Evolutionary conservation across 148 eudicot species (phyloP).

Genomic region (Pharnaceum exiguum): DNA sequence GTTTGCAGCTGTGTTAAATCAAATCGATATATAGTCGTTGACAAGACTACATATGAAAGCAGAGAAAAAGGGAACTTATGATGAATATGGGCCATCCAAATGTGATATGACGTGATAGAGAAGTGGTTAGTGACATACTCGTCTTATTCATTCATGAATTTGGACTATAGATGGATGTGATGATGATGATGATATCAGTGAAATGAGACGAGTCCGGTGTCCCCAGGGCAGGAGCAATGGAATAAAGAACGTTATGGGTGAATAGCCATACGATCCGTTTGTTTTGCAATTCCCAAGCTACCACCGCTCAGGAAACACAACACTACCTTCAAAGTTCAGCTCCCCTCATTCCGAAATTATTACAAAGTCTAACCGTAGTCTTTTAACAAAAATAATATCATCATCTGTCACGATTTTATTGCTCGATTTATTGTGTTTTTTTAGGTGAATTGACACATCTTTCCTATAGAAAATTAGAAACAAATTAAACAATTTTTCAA

Average conservation of each 20-base stretch:
- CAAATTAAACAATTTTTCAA: too few species aligned
- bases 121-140: constrained; percentile 6
- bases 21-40: background rate
- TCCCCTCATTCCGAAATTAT: background rate
- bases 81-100: constrained; percentile 19
- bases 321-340: background rate
- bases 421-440: background rate
- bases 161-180: background rate
- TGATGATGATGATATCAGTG: background rate
- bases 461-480: too few species aligned
- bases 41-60: background rate
- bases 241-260: constrained; percentile 21
- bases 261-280: constrained; percentile 17
- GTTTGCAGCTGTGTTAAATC: too few species aligned
- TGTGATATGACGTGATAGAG: constrained; percentile 19
- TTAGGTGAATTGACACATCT: constrained; percentile 5
- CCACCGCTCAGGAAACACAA: constrained; percentile 35
- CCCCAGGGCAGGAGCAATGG: constrained; percentile 23
- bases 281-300: constrained; percentile 31
- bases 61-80: constrained; percentile 1
- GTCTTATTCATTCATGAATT: constrained; percentile 20
- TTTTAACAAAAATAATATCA: too few species aligned
- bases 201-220: constrained; percentile 8
- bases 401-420: too few species aligned
- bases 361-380: too few species aligned